A percentile compares a stretch with the other conserved stretches of the same genome.
These are phyloP conservation scores for Mycothermus thermophilus DNA, from an alignment of 495 filamentous ascomycete genomes.

Conservation along the genomic window DNA sequence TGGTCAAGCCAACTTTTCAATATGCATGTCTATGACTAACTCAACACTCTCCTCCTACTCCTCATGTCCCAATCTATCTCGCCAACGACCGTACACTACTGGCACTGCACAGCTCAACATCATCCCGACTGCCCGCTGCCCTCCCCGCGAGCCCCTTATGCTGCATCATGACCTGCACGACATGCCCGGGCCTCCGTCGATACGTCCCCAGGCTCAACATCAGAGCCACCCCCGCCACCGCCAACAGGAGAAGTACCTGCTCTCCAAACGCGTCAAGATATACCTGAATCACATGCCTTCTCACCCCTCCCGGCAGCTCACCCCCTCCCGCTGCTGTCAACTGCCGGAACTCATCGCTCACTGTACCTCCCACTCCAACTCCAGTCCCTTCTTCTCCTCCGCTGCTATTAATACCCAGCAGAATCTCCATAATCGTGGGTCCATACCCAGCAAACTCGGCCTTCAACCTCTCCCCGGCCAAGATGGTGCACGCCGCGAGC, in stretches of 20 bases:
- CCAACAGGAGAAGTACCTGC: conserved; percentile 17
- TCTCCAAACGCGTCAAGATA: conserved; percentile 12
- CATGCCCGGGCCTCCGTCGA: conserved; percentile 5
- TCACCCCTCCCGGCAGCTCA: neutral
- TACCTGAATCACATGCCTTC: conserved; percentile 5
- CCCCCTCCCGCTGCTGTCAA: conserved; percentile 7
- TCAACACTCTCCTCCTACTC: too few relatives aligned
- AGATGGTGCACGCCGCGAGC: conserved; percentile 32
- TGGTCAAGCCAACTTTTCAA: too few relatives aligned
- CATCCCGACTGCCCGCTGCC: conserved; percentile 3
- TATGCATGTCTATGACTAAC: too few relatives aligned
- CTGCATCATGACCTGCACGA: conserved; percentile 12
- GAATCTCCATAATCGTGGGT: too few relatives aligned
- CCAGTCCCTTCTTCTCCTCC: conserved; percentile 5
- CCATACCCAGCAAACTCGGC: conserved; percentile 3
- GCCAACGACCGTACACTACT: conserved; percentile 16
- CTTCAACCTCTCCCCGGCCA: conserved; percentile 22
- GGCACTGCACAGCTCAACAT: conserved; percentile 16
- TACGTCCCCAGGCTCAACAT: conserved; percentile 17
- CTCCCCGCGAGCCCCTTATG: conserved; percentile 13
- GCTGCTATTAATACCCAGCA: too few relatives aligned
- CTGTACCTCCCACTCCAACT: conserved; percentile 4
- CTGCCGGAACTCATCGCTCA: conserved; percentile 10
- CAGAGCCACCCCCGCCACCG: conserved; percentile 15
- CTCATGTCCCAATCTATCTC: conserved; percentile 4